Evolutionary conservation across 805 yeast species (phyloP).

Genomic region (Candida sithepensis): DNA sequence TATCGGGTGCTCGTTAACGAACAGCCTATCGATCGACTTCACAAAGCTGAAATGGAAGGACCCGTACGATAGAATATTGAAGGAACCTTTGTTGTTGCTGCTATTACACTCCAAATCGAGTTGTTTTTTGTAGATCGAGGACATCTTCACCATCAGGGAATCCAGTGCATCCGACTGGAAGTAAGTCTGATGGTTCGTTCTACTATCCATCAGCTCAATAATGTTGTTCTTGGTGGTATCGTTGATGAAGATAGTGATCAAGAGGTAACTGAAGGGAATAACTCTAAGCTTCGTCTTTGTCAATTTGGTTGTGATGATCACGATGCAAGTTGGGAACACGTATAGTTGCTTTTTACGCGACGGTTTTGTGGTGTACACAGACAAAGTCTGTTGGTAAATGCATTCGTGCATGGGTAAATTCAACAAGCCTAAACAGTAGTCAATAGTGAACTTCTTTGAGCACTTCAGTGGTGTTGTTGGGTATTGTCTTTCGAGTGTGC

Average conservation of each 20-base stretch:
- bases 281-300: background rate
- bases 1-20: background rate
- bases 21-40: background rate
- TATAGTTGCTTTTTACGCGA: background rate
- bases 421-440: background rate
- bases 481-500: background rate
- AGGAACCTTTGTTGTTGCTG: no score
- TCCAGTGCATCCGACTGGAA: background rate
- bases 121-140: background rate
- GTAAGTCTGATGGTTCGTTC: background rate
- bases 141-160: background rate
- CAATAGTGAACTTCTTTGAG: background rate
- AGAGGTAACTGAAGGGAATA: background rate
- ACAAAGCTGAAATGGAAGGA: background rate
- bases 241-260: background rate
- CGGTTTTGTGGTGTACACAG: background rate
- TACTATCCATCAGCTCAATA: background rate
- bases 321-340: background rate
- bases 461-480: background rate
- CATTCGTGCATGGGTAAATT: background rate
- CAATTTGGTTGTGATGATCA: background rate
- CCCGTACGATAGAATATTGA: background rate
- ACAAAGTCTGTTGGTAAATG: background rate
- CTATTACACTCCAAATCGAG: background rate
- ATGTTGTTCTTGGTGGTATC: background rate